Percentiles rank a stretch among this genome's conserved stretches.
phyloP scores from a whole-genome alignment of 2,329 filamentous ascomycete genomes.

The Pyrenophora seminiperda region DNA sequence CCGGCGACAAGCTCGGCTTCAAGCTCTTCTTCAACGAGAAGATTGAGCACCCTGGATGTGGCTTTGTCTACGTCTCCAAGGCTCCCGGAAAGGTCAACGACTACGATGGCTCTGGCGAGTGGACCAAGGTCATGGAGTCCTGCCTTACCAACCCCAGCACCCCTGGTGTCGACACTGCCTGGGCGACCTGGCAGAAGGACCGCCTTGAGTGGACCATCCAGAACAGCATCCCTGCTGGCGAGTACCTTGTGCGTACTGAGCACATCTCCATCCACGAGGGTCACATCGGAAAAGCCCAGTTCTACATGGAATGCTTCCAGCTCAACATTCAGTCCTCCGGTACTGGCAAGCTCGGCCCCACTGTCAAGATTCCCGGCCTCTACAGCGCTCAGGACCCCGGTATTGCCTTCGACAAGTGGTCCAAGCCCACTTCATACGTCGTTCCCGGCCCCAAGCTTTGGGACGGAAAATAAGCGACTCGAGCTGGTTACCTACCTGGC shows the following conservation, averaged over 20 bases:
- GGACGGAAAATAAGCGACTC: constrained; percentile 16
- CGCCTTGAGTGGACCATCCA: constrained; percentile 53
- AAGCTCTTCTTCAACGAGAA: constrained; percentile 58
- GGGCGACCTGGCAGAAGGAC: constrained; percentile 49
- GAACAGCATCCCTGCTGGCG: constrained; percentile 48
- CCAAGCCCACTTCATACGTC: constrained; percentile 39
- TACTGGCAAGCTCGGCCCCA: constrained; percentile 51
- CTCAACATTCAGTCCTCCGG: constrained; percentile 53
- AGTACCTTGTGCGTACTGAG: constrained; percentile 46
- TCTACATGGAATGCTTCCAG: constrained; percentile 51
- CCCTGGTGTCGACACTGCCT: constrained; percentile 30
- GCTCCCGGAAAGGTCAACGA: constrained; percentile 69
- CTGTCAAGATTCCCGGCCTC: constrained; percentile 56
- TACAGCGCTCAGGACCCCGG: constrained; percentile 56
- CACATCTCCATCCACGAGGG: constrained; percentile 43
- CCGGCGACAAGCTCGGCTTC: constrained; percentile 58
- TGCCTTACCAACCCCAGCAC: constrained; percentile 36
- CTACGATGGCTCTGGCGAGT: constrained; percentile 67
- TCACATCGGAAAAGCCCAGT: constrained; percentile 39
- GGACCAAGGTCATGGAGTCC: constrained; percentile 44
- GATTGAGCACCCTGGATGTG: constrained; percentile 51
- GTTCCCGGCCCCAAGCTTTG: constrained; percentile 42
- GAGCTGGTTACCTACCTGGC: too few species aligned
- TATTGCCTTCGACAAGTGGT: constrained; percentile 55
- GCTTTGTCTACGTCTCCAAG: constrained; percentile 49